Conservation (phyloP, 768 basidiomycete species). For the Xanthoconium stramineum region DNA sequence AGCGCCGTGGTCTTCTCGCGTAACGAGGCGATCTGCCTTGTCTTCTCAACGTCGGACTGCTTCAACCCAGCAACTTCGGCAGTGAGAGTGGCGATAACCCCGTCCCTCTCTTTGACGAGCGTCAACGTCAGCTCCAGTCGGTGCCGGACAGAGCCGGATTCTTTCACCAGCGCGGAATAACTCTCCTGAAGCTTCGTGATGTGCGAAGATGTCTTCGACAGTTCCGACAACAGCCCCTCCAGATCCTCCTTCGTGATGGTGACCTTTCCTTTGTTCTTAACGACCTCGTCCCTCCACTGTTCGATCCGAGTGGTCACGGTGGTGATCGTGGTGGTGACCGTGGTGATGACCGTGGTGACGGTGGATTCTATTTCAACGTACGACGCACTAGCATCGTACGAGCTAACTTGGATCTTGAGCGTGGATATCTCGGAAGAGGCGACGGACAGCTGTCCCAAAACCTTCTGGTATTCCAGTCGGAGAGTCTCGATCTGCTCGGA, state of each 20-base stretch:
- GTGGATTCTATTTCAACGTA: background rate
- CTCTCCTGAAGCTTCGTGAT: background rate
- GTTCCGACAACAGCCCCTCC: background rate
- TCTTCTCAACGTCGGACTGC: no score
- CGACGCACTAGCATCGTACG: background rate
- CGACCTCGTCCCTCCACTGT: background rate
- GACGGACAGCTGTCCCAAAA: background rate
- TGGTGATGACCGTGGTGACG: background rate
- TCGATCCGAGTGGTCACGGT: background rate
- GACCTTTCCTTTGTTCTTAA: background rate
- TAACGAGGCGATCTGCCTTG: no score
- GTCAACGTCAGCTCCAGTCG: background rate
- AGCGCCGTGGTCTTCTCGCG: no score
- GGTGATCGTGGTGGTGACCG: background rate
- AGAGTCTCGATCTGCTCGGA: background rate
- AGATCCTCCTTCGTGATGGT: slow-evolving; percentile 4
- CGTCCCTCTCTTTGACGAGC: no score
- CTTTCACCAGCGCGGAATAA: background rate
- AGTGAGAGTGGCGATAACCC: no score
- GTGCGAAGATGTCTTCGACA: slow-evolving; percentile 1
- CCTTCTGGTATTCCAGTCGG: background rate
- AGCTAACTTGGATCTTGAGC: slow-evolving; percentile 3
- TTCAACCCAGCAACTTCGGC: no score
- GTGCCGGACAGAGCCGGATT: background rate
- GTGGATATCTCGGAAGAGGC: background rate